These are phyloP conservation scores for Ceratocystis colombiana DNA, from an alignment of 2,329 filamentous ascomycete species.

Conservation along the genomic window DNA sequence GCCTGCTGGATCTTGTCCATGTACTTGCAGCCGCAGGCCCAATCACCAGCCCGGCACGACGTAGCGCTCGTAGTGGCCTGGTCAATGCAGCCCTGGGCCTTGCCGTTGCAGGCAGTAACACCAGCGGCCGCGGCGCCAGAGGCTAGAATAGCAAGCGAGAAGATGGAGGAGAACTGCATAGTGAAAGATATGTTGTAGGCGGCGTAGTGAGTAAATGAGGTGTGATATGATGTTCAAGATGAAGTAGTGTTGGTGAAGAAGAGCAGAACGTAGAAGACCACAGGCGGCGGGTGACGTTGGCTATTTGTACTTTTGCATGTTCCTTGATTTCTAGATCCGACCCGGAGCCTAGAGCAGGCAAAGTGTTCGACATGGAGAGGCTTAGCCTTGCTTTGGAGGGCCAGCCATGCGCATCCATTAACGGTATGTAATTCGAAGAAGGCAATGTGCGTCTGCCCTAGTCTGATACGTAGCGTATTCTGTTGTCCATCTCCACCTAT, in stretches of 20 bases:
- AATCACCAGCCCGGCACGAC: constrained; percentile 13
- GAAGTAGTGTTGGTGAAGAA: background rate
- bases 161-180: constrained; percentile 18
- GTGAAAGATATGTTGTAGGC: background rate
- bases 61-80: constrained; percentile 1
- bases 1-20: constrained; percentile 12
- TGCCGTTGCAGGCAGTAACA: constrained; percentile 10
- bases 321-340: no score
- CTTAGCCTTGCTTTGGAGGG: no score
- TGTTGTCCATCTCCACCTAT: no score
- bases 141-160: constrained; percentile 8
- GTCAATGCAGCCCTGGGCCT: constrained; percentile 20
- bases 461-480: no score
- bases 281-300: background rate
- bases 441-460: no score
- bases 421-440: no score
- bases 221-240: background rate
- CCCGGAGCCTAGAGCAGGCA: no score
- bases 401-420: no score
- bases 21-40: constrained; percentile 19
- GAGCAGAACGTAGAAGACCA: background rate
- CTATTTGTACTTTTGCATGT: no score
- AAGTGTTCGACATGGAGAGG: no score
- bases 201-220: background rate
- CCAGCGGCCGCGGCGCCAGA: background rate